Evolutionary conservation across 2,329 filamentous ascomycete genomes (phyloP).

Genomic region (Rosellinia necatrix): DNA sequence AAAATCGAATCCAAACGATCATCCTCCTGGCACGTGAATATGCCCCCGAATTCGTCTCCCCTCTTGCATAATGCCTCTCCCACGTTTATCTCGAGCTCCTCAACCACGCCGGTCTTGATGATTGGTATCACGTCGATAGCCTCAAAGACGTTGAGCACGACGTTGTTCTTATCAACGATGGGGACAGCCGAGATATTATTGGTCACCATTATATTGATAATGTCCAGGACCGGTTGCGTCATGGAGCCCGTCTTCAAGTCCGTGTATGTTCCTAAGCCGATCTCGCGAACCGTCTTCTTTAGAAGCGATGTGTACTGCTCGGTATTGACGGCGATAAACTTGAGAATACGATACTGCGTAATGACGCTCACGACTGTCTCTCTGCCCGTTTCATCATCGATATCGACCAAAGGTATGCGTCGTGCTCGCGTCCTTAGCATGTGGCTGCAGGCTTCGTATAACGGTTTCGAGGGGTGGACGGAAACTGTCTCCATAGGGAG

Average conservation of each 20-base stretch:
- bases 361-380: conserved; percentile 96
- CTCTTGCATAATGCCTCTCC: conserved; percentile 88
- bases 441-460: conserved; percentile 92
- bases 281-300: conserved; percentile 82
- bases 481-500: conserved; percentile 91
- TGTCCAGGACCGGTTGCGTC: conserved; percentile 89
- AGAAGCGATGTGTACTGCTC: conserved; percentile 84
- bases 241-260: conserved; percentile 83
- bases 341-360: conserved; percentile 97
- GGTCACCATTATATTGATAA: conserved; percentile 91
- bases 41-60: conserved; percentile 89
- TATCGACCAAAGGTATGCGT: conserved; percentile 89
- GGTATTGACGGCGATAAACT: conserved; percentile 96
- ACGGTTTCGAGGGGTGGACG: conserved; percentile 85
- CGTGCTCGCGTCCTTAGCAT: conserved; percentile 95
- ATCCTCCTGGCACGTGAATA: conserved; percentile 91
- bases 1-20: conserved; percentile 96
- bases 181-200: conserved; percentile 94
- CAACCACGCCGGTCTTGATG: conserved; percentile 91
- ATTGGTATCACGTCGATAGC: conserved; percentile 95
- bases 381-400: conserved; percentile 90
- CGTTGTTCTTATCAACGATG: conserved; percentile 77
- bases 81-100: conserved; percentile 83
- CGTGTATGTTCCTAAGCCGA: conserved; percentile 83
- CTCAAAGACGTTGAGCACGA: conserved; percentile 94